These are phyloP conservation scores for Phytophthora hibernalis DNA, from an alignment of 352 stramenopile genomes.

Conservation along the genomic window DNA sequence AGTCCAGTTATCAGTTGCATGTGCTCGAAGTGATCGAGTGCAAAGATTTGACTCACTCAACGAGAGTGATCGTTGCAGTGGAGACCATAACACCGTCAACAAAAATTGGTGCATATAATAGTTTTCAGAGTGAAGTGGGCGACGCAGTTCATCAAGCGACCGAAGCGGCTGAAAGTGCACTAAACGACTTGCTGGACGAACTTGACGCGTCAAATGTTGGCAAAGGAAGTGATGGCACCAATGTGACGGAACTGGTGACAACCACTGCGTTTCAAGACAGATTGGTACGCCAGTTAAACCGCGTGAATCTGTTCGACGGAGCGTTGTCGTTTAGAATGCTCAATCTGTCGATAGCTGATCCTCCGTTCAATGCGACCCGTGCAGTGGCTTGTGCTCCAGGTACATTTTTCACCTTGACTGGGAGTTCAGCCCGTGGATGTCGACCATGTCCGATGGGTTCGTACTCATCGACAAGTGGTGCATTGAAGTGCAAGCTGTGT, in stretches of 20 bases:
- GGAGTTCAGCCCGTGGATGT: slow-evolving; percentile 24
- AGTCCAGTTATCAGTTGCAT: slow-evolving; percentile 30
- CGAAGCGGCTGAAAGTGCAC: slow-evolving; percentile 18
- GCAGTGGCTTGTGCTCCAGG: slow-evolving; percentile 39
- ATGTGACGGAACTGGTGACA: slow-evolving; percentile 17
- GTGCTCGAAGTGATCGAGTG: slow-evolving; percentile 28
- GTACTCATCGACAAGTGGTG: slow-evolving; percentile 36
- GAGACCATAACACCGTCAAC: slow-evolving; percentile 19
- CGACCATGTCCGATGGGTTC: slow-evolving; percentile 45
- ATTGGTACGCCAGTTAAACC: slow-evolving; percentile 33
- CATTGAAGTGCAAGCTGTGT: slow-evolving; percentile 47
- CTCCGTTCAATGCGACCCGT: slow-evolving; percentile 37
- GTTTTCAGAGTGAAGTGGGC: background rate
- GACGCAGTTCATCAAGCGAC: slow-evolving; percentile 22
- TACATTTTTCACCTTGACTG: slow-evolving; percentile 34
- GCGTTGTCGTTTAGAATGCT: slow-evolving; percentile 23
- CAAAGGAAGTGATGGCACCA: background rate
- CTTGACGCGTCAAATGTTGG: slow-evolving; percentile 11
- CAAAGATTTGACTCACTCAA: background rate
- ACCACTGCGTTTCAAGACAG: slow-evolving; percentile 28
- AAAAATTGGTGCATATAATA: slow-evolving; percentile 1
- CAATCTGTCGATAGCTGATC: slow-evolving; percentile 28
- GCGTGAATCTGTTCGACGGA: slow-evolving; percentile 20
- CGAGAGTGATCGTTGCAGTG: slow-evolving; percentile 36
- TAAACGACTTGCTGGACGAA: slow-evolving; percentile 26